Evolutionary conservation across 73 alveolate species (phyloP).

Genomic region (Effrenium voratum): DNA sequence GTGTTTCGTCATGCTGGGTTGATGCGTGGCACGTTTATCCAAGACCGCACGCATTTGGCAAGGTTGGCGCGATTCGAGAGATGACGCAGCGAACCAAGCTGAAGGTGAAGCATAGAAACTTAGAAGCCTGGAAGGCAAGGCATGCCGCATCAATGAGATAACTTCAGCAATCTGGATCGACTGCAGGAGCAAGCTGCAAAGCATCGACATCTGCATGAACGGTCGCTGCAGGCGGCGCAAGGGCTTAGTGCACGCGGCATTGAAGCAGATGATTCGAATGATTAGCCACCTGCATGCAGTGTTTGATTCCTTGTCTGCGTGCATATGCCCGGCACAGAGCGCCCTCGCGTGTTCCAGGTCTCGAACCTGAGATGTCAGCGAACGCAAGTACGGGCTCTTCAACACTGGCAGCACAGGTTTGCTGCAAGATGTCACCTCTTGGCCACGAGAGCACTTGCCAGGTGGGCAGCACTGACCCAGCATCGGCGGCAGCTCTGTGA

Average conservation of each 20-base stretch:
- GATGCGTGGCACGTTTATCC: too few relatives aligned
- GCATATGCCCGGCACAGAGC: too few relatives aligned
- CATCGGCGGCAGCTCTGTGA: conserved; percentile 52
- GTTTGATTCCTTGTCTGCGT: too few relatives aligned
- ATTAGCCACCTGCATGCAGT: background rate
- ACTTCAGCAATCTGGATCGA: background rate
- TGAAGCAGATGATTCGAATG: conserved; percentile 19
- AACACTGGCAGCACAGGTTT: background rate
- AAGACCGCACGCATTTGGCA: too few relatives aligned
- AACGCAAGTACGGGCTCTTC: background rate
- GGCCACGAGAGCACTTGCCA: background rate
- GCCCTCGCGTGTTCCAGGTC: too few relatives aligned
- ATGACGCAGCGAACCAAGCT: too few relatives aligned
- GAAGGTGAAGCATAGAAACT: background rate
- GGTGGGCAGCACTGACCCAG: background rate
- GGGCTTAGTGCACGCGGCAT: conserved; percentile 40
- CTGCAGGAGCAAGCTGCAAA: conserved; percentile 9
- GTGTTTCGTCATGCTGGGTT: too few relatives aligned
- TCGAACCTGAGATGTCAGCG: background rate
- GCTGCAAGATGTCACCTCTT: too few relatives aligned
- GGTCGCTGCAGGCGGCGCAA: background rate
- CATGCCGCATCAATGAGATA: background rate
- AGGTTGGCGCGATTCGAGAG: too few relatives aligned
- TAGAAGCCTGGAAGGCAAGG: conserved; percentile 20
- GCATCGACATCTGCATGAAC: conserved; percentile 6